These are phyloP conservation scores for Corylus avellana DNA, from an alignment of 306 rosid species.

Conservation along the genomic window DNA sequence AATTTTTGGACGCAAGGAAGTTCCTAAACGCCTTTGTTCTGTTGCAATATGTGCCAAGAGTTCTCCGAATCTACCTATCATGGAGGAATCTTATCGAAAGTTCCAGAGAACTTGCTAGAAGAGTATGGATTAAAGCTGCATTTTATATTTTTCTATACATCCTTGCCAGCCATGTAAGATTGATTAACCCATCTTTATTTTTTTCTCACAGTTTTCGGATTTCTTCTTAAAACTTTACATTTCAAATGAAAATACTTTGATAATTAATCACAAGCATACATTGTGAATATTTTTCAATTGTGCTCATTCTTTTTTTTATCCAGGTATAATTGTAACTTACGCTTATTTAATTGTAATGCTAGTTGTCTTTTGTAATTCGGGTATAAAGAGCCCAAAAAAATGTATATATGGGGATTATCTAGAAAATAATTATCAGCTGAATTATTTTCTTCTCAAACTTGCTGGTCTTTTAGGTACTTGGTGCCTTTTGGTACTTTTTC, in stretches of 20 bases:
- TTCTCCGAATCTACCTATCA: conserved; percentile 73
- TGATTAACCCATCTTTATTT: neutral
- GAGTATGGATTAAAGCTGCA: conserved; percentile 96
- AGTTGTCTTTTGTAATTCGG: too few species aligned
- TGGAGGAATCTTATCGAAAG: conserved; percentile 79
- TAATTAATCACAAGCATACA: too few species aligned
- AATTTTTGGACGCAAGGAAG: conserved; percentile 53
- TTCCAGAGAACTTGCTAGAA: conserved; percentile 75
- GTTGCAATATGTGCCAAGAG: conserved; percentile 80
- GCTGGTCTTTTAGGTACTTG: conserved; percentile 62
- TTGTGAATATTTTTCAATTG: too few species aligned
- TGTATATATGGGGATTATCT: too few species aligned
- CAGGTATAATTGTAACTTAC: too few species aligned
- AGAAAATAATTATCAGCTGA: too few species aligned
- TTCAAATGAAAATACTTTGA: too few species aligned
- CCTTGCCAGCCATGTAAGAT: conserved; percentile 93
- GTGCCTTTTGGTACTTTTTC: conserved; percentile 86
- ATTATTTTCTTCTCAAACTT: conserved; percentile 25
- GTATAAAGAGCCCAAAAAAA: too few species aligned
- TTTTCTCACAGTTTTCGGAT: too few species aligned
- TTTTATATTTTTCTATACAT: conserved; percentile 82
- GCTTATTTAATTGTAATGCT: too few species aligned
- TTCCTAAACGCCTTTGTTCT: conserved; percentile 64
- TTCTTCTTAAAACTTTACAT: too few species aligned
- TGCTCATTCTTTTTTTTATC: too few species aligned